Evolutionary conservation across 768 basidiomycete genomes (phyloP), one percentile per base, ranked within the genome.

Genomic region (Calvatia gigantea): DNA sequence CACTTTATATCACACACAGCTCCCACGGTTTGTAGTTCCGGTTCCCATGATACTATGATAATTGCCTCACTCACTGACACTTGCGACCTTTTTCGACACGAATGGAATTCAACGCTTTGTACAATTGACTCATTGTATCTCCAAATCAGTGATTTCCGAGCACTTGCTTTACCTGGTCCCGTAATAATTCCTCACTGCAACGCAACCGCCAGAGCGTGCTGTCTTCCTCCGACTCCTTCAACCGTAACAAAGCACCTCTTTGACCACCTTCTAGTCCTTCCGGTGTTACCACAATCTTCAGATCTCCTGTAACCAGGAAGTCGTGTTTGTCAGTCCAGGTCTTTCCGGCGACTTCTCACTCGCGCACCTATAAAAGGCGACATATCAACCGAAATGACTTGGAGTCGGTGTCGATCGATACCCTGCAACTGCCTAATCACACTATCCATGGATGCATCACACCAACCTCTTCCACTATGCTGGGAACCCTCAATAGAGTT

Each of bases 191-290:
- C 49, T 84, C 77, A 9, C 69, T 73, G 62, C 83, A 80, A 27
- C 86, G 83, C 57, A 89, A 51, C 46, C 83, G 79, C 87, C 89
- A 91, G 43, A 91, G 65, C 63, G 86, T 88, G 27, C 86, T 79
- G 29, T 85, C 84, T 37, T 88, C 89, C 4, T 87, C 84, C 17
- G 78, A 78, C 59, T 82, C 83, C 47, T 76, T 79, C 44, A 91
- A 67, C 31, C 86, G 80, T 29, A 89, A 65, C 47, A 58, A 31
- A 11, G 75, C 73, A 4, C 78, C 80, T 7, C 49, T 60, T 17
- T 57, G 49, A 32, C 37, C 49, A 29, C 28, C 51, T 9, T 52
- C 50, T 31, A 58, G 41, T 48, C 59, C 50, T 52, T 66, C 65
- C 23, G 66, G 59, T 25, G 69, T 66, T 19, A 84, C 70, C 46